Evolutionary conservation across 768 basidiomycete species (phyloP), one percentile per base, ranked within the genome.

Genomic region (Hydnum rufescens): DNA sequence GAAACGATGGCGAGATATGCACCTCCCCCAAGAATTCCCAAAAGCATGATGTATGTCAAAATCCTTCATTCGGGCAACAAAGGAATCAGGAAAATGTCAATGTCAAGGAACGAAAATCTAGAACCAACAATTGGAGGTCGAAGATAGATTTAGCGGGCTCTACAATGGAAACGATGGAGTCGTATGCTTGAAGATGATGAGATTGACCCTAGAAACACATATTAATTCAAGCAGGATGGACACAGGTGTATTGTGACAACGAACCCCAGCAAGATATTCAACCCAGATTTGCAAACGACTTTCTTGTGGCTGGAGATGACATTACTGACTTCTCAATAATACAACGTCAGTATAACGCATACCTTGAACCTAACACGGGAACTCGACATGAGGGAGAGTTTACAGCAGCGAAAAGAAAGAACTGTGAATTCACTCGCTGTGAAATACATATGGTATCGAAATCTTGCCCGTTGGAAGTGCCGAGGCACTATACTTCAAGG

Each of bases 51-150:
- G 62, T 88, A 89, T 3, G 86, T 86, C 4, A 76, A 71, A 51
- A 82, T 57, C 43, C 69, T 71, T 46, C 22, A 32, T 19, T 18
- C 13, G 36, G 22, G 43, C 32, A 28, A 49, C 26, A 42, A 51
- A 51, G 48, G 42, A 19, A 43, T 51, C 42, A 3, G 28, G 53
- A 55, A 46, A 56, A 22, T 22, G 22, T 22, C 1, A 22, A 13
- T 39, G 22, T 42, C n/a, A 25, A 13, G 3, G 32, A 5, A 28
- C 29, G 52, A 16, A 30, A 28, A 4, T 26, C 26, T 23, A 30
- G 66, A 83, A n/a, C n/a, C 42, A 58, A 87, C 86, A 86, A 72
- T 63, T 85, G 80, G 60, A 80, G 70, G 64, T 89, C 86, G 57
- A 87, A 76, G 62, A 80, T 71, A 28, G 83, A 83, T 34, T 74